Conservation (phyloP, 768 basidiomycete genomes). For the Boletellus ananiceps region DNA sequence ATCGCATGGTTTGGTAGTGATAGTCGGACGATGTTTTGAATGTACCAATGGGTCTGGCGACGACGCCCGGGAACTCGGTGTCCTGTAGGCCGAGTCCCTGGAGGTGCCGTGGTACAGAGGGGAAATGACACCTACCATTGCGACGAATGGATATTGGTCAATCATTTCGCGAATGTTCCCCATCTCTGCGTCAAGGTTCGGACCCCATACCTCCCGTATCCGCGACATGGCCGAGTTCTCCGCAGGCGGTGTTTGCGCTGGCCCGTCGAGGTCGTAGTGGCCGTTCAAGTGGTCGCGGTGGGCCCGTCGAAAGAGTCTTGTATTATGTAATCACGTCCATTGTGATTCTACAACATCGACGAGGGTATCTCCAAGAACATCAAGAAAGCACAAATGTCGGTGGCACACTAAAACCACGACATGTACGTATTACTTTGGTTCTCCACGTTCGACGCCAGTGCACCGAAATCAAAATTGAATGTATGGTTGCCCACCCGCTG, state of each 20-base stretch:
- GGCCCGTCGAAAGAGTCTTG: neutral
- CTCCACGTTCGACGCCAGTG: slow-evolving; percentile 49
- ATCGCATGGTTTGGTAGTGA: slow-evolving; percentile 99
- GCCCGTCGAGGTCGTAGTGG: slow-evolving; percentile 17
- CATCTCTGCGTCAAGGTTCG: slow-evolving; percentile 92
- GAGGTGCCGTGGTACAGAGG: slow-evolving; percentile 6
- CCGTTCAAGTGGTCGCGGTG: neutral
- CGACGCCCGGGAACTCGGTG: slow-evolving; percentile 98
- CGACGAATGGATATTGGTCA: slow-evolving; percentile 89
- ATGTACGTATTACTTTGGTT: slow-evolving; percentile 56
- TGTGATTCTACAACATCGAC: neutral
- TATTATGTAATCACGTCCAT: slow-evolving; percentile 25
- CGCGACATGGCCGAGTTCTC: slow-evolving; percentile 52
- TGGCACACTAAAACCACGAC: slow-evolving; percentile 54
- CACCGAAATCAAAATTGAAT: slow-evolving; percentile 62
- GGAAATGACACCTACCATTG: slow-evolving; percentile 65
- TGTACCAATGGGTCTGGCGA: slow-evolving; percentile 92
- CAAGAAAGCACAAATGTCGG: slow-evolving; percentile 12
- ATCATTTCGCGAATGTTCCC: slow-evolving; percentile 79
- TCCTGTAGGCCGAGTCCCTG: slow-evolving; percentile 52
- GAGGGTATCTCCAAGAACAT: slow-evolving; percentile 11
- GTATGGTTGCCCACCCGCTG: slow-evolving; percentile 49
- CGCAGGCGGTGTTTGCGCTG: slow-evolving; percentile 3
- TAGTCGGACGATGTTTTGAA: slow-evolving; percentile 98
- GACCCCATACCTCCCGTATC: slow-evolving; percentile 94